Percentiles rank a stretch among this genome's conserved stretches.
Evolutionary conservation across 192 early-diverging fungal genomes (phyloP).

Genomic region (Umbelopsis sp.): DNA sequence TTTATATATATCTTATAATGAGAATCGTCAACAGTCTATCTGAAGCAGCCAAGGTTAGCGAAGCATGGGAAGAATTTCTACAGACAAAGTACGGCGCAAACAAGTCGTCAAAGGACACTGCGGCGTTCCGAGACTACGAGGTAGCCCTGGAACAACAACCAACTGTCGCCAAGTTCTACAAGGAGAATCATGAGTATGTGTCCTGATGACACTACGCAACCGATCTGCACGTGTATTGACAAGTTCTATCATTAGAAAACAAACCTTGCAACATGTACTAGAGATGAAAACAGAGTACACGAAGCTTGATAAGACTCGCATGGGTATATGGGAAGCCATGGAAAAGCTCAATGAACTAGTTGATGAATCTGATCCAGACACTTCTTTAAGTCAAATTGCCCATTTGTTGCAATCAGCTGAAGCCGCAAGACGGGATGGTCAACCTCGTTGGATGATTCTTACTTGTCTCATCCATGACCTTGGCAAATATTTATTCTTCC

Average conservation of each 20-base stretch:
- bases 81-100: slow-evolving; percentile 27
- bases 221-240: neutral
- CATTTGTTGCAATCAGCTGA: slow-evolving; percentile 57
- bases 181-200: slow-evolving; percentile 38
- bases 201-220: neutral
- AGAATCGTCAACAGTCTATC: slow-evolving; percentile 22
- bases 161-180: slow-evolving; percentile 31
- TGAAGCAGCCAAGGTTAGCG: slow-evolving; percentile 26
- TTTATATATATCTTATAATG: neutral
- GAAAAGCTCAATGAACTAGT: slow-evolving; percentile 43
- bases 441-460: slow-evolving; percentile 52
- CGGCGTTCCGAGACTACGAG: slow-evolving; percentile 25
- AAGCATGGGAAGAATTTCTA: slow-evolving; percentile 34
- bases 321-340: slow-evolving; percentile 53
- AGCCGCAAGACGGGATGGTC: slow-evolving; percentile 42
- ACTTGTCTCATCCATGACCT: slow-evolving; percentile 54
- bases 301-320: slow-evolving; percentile 16
- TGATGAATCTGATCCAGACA: slow-evolving; percentile 59
- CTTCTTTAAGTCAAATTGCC: slow-evolving; percentile 46
- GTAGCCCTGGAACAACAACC: slow-evolving; percentile 19
- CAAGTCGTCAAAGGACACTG: slow-evolving; percentile 13
- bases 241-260: slow-evolving; percentile 13
- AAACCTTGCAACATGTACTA: slow-evolving; percentile 37
- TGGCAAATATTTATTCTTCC: slow-evolving; percentile 48
- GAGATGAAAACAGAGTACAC: slow-evolving; percentile 26